These are phyloP conservation scores for Yarrowia sp. DNA, from an alignment of 805 yeast genomes.

Conservation along the genomic window DNA sequence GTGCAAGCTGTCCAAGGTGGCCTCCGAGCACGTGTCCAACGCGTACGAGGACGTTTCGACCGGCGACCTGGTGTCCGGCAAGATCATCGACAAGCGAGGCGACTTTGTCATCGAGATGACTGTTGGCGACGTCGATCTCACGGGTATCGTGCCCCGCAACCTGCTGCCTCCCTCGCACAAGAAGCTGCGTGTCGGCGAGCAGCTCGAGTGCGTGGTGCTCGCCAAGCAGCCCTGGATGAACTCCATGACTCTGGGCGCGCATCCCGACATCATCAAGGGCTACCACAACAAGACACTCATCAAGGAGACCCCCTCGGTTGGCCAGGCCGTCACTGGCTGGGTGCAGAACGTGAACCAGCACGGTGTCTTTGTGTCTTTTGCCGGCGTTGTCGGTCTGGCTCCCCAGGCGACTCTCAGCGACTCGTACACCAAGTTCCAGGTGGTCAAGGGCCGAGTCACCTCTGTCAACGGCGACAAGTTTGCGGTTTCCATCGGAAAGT, in stretches of 20 bases:
- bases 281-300: constrained; percentile 49
- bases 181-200: constrained; percentile 59
- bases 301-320: constrained; percentile 55
- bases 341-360: constrained; percentile 71
- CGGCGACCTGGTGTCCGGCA: constrained; percentile 52
- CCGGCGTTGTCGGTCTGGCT: constrained; percentile 79
- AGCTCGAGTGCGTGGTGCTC: constrained; percentile 55
- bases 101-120: constrained; percentile 62
- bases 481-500: constrained; percentile 45
- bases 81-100: constrained; percentile 73
- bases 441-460: constrained; percentile 70
- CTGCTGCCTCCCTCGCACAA: constrained; percentile 60
- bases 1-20: constrained; percentile 56
- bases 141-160: constrained; percentile 43
- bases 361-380: constrained; percentile 84
- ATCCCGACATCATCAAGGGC: constrained; percentile 63
- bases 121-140: constrained; percentile 58
- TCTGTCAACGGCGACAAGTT: constrained; percentile 58
- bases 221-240: constrained; percentile 63
- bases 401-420: constrained; percentile 57
- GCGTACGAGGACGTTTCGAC: constrained; percentile 50
- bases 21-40: constrained; percentile 48
- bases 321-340: constrained; percentile 62
- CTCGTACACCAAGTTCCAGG: constrained; percentile 52
- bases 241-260: constrained; percentile 61